Evolutionary conservation across 2,329 filamentous ascomycete species (phyloP).

Genomic region (Trichocomaceae sp.): DNA sequence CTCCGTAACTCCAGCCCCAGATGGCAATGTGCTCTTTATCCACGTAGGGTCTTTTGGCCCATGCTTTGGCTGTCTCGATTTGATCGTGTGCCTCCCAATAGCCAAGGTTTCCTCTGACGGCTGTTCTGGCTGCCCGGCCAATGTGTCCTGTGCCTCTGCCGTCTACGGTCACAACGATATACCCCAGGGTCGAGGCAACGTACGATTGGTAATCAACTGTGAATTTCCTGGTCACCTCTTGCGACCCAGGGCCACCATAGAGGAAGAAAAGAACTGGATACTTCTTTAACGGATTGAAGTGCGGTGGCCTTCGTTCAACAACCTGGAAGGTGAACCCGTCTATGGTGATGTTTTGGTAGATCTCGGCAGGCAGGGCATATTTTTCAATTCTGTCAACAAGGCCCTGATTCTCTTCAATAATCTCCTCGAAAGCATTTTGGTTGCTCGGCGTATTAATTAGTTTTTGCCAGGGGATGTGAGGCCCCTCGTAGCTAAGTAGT

Average conservation of each 20-base stretch:
- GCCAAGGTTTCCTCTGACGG: conserved; percentile 77
- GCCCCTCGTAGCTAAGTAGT: conserved; percentile 77
- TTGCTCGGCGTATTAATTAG: conserved; percentile 71
- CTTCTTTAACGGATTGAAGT: conserved; percentile 74
- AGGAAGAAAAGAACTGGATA: conserved; percentile 94
- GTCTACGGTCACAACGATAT: conserved; percentile 91
- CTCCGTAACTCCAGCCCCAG: conserved; percentile 98
- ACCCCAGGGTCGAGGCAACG: conserved; percentile 75
- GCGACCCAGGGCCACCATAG: conserved; percentile 92
- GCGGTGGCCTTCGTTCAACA: conserved; percentile 79
- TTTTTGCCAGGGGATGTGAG: conserved; percentile 82
- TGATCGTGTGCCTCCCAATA: conserved; percentile 82
- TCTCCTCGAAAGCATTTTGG: conserved; percentile 56
- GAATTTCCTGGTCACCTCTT: conserved; percentile 76
- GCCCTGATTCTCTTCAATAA: conserved; percentile 69
- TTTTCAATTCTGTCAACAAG: conserved; percentile 64
- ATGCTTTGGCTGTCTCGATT: conserved; percentile 80
- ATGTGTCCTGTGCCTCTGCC: conserved; percentile 87
- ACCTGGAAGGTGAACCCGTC: conserved; percentile 67
- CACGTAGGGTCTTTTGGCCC: conserved; percentile 73
- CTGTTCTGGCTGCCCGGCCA: conserved; percentile 74
- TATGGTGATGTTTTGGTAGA: conserved; percentile 79
- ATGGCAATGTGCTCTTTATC: conserved; percentile 78
- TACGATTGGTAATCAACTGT: conserved; percentile 84
- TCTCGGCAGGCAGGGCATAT: conserved; percentile 73